phyloP scores from a whole-genome alignment of 1,284 basidiomycete species.

The Sanghuangporus weigelae region DNA sequence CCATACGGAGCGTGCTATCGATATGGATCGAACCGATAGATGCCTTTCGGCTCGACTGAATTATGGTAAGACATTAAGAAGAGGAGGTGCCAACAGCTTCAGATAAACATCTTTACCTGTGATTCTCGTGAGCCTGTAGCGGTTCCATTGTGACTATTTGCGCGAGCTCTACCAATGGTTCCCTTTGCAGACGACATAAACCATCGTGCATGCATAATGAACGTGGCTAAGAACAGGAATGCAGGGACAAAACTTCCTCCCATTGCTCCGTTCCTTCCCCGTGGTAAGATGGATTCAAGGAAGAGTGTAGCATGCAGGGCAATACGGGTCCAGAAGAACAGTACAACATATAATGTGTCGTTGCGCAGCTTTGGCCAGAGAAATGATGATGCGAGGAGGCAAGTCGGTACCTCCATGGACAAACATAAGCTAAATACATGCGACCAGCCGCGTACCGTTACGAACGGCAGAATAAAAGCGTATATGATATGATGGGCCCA shows the following conservation, averaged over 20 bases:
- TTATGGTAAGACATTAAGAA: not conserved
- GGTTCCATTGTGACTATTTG: not conserved
- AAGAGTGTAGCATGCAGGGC: not conserved
- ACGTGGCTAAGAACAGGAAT: not conserved
- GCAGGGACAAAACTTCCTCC: slow-evolving; percentile 1
- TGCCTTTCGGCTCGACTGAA: not conserved
- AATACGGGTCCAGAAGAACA: slow-evolving; percentile 2
- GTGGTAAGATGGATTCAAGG: not conserved
- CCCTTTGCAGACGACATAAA: not conserved
- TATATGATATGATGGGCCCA: slow-evolving; percentile 7
- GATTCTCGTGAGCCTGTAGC: not conserved
- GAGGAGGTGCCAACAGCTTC: not conserved
- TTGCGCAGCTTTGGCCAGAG: slow-evolving; percentile 6
- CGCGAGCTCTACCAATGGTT: not conserved
- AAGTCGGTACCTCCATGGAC: slow-evolving; percentile 9
- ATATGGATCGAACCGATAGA: not conserved
- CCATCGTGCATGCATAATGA: slow-evolving; percentile 6
- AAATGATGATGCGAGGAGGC: slow-evolving; percentile 5
- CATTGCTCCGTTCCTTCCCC: not conserved
- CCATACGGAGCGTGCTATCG: not conserved
- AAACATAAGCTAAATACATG: slow-evolving; percentile 5
- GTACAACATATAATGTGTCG: not conserved
- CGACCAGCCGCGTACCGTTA: slow-evolving; percentile 1
- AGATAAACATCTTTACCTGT: not conserved
- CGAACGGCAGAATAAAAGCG: not conserved